Evolutionary conservation across 2,329 filamentous ascomycete genomes (phyloP).

Genomic region (Fusarium marasasianum): DNA sequence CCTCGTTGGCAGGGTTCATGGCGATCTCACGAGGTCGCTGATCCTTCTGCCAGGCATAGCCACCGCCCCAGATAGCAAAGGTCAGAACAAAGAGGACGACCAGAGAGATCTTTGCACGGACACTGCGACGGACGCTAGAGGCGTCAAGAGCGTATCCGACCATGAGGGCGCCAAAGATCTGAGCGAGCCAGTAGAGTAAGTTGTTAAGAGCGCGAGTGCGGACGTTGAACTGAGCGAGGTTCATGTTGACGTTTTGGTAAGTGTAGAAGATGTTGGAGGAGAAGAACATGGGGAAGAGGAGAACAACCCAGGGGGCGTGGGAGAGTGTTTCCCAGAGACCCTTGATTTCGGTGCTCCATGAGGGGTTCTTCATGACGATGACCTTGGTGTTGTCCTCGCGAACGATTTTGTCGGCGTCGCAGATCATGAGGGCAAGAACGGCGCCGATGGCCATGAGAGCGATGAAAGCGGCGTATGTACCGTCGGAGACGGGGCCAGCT

Average conservation of each 20-base stretch:
- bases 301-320: constrained; percentile 38
- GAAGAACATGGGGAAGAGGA: constrained; percentile 64
- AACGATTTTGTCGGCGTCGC: constrained; percentile 54
- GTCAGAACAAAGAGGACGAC: constrained; percentile 57
- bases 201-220: constrained; percentile 65
- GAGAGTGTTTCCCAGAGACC: constrained; percentile 57
- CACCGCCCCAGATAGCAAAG: constrained; percentile 66
- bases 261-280: constrained; percentile 65
- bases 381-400: constrained; percentile 52
- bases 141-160: constrained; percentile 58
- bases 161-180: constrained; percentile 63
- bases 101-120: constrained; percentile 59
- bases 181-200: constrained; percentile 64
- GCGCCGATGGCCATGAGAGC: constrained; percentile 61
- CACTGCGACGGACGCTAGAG: constrained; percentile 52
- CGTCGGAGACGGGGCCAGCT: constrained; percentile 56
- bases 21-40: constrained; percentile 55
- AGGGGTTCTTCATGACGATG: constrained; percentile 49
- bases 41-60: constrained; percentile 72
- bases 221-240: constrained; percentile 63
- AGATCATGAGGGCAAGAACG: constrained; percentile 57
- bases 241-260: constrained; percentile 66
- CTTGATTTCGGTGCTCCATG: constrained; percentile 48
- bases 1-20: constrained; percentile 49
- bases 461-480: constrained; percentile 61